These are phyloP conservation scores for Cladosporium sp. DNA, from an alignment of 2,329 filamentous ascomycete species.

Conservation along the genomic window DNA sequence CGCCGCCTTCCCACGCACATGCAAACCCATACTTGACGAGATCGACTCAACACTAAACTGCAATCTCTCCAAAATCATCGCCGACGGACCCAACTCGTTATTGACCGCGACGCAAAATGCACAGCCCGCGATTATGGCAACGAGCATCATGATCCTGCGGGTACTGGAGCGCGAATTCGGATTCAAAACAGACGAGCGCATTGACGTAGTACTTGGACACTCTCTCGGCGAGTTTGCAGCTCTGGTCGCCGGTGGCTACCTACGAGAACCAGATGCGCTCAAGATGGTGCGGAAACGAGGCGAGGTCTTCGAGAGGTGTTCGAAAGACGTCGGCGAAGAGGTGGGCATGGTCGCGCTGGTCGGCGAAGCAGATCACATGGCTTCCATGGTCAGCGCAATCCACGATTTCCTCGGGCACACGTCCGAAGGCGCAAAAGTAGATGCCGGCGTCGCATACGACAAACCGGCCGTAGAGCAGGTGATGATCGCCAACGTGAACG, in stretches of 20 bases:
- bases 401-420: conserved; percentile 70
- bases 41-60: conserved; percentile 74
- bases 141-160: conserved; percentile 81
- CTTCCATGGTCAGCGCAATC: conserved; percentile 66
- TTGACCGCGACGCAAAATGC: conserved; percentile 82
- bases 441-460: conserved; percentile 56
- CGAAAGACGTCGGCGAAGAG: conserved; percentile 62
- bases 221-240: conserved; percentile 92
- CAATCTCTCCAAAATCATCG: conserved; percentile 73
- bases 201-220: conserved; percentile 83
- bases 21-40: conserved; percentile 73
- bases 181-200: conserved; percentile 65
- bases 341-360: conserved; percentile 95
- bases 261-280: conserved; percentile 73
- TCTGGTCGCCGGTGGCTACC: conserved; percentile 76
- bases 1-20: conserved; percentile 75
- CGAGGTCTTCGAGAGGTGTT: conserved; percentile 77
- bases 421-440: conserved; percentile 62
- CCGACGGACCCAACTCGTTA: conserved; percentile 69
- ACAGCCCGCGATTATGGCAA: conserved; percentile 94
- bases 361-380: conserved; percentile 75
- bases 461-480: conserved; percentile 79
- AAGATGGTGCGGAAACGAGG: conserved; percentile 72
- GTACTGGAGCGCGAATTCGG: conserved; percentile 81
- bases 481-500: conserved; percentile 88